Percentiles rank a stretch among this genome's conserved stretches.
Conservation (phyloP, 2,329 filamentous ascomycete genomes). For the Colletotrichum trifolii region DNA sequence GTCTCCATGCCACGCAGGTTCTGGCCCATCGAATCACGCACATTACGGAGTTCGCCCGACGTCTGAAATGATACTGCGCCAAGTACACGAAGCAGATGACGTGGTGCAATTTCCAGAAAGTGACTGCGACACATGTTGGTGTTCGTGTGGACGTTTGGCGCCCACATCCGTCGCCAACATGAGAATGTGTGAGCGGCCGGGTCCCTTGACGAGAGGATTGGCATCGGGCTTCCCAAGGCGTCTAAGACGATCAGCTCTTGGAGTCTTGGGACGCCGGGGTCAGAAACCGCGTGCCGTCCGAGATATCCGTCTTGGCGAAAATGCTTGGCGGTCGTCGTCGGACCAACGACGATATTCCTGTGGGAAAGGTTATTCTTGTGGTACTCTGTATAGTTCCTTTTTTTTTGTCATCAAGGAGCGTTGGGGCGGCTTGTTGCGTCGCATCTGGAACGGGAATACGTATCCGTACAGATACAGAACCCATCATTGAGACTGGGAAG, state of each 20-base stretch:
- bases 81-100: background rate
- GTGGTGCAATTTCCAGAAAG: conserved; percentile 13
- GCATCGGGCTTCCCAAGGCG: background rate
- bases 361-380: background rate
- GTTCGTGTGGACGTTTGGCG: conserved; percentile 2
- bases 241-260: conserved; percentile 19
- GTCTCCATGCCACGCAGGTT: background rate
- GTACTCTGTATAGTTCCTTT: background rate
- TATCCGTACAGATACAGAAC: too few relatives aligned
- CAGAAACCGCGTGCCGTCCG: conserved; percentile 16
- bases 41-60: too few relatives aligned
- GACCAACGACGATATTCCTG: background rate
- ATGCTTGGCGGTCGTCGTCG: conserved; percentile 10
- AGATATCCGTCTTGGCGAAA: conserved; percentile 29
- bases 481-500: background rate
- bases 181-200: background rate
- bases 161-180: conserved; percentile 8
- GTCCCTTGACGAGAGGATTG: background rate
- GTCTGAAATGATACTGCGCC: background rate
- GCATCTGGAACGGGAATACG: too few relatives aligned
- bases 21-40: background rate
- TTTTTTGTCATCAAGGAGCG: too few relatives aligned
- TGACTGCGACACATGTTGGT: background rate
- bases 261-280: conserved; percentile 18
- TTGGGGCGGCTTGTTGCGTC: too few relatives aligned